A percentile compares a stretch with the other conserved stretches of the same genome.
Evolutionary conservation across 345 rosid genomes (phyloP).

Genomic region (Nasturtium officinale): DNA sequence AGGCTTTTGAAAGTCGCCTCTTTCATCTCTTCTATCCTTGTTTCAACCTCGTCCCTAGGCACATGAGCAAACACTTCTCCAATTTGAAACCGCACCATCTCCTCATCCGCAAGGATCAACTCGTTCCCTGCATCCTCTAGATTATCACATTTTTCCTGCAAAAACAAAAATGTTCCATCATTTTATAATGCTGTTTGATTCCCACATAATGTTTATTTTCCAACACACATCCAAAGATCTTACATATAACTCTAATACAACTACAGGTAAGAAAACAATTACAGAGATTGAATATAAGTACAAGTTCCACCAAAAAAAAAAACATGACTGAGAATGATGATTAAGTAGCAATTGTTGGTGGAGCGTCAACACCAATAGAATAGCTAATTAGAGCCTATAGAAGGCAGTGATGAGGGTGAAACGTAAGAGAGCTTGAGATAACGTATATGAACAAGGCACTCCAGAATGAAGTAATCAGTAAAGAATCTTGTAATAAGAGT

Average conservation of each 20-base stretch:
- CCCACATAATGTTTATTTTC: no score
- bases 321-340: neutral
- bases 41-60: conserved; percentile 85
- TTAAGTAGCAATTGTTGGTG: neutral
- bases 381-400: neutral
- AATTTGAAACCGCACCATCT: conserved; percentile 76
- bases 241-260: no score
- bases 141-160: conserved; percentile 83
- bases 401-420: neutral
- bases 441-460: neutral
- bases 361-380: neutral
- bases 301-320: neutral
- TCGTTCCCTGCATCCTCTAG: conserved; percentile 93
- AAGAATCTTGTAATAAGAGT: neutral
- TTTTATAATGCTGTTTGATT: no score
- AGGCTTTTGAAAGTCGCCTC: conserved; percentile 64
- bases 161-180: no score
- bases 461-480: neutral
- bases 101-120: conserved; percentile 90
- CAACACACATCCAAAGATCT: no score
- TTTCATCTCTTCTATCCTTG: conserved; percentile 76
- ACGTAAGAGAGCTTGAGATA: no score
- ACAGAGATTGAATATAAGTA: no score
- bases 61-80: conserved; percentile 95
- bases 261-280: no score